Evolutionary conservation across 305 asterid species (phyloP).

Genomic region (Striga hermonthica): DNA sequence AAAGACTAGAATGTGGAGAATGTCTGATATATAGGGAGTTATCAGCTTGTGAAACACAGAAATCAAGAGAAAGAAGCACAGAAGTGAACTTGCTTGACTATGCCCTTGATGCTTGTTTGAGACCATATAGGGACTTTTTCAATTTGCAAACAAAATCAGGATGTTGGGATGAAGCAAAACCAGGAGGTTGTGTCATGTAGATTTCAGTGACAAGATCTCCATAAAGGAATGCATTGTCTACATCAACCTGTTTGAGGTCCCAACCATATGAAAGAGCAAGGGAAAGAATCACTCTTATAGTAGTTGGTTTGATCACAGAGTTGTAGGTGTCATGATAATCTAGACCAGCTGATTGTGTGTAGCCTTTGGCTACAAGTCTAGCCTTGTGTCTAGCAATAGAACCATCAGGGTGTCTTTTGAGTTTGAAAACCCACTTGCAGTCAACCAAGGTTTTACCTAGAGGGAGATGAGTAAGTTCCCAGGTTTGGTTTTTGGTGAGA

Average conservation of each 20-base stretch:
- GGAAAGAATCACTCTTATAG: background rate
- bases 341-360: background rate
- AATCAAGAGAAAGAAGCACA: background rate
- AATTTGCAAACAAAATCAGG: background rate
- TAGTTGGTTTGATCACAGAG: background rate
- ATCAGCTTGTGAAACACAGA: background rate
- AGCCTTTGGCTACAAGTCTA: background rate
- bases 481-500: background rate
- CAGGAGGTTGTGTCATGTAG: background rate
- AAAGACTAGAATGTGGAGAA: background rate
- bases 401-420: background rate
- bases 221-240: background rate
- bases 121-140: background rate
- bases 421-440: background rate
- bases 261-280: background rate
- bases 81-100: background rate
- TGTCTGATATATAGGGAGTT: background rate
- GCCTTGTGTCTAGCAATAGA: background rate
- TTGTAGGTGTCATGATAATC: background rate
- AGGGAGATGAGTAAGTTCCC: background rate
- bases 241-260: background rate
- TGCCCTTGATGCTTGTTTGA: background rate
- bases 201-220: background rate
- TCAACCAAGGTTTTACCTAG: background rate
- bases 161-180: background rate